These are phyloP conservation scores for Kwoniella sp. DNA, from an alignment of 768 basidiomycete species.

Conservation along the genomic window DNA sequence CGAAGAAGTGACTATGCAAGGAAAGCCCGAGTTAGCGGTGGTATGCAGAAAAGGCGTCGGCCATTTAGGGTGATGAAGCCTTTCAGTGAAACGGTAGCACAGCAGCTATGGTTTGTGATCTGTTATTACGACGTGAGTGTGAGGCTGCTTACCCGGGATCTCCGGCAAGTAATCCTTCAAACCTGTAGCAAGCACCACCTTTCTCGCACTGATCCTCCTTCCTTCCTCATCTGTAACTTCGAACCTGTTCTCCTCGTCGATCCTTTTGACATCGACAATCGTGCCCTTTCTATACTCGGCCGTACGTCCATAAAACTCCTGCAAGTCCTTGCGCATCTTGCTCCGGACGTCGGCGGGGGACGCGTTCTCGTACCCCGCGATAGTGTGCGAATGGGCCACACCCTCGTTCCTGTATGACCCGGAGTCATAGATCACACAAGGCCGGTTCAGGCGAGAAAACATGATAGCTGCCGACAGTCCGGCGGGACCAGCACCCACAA, in stretches of 20 bases:
- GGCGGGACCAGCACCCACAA: constrained; percentile 50
- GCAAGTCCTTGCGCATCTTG: constrained; percentile 18
- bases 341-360: constrained; percentile 20
- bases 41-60: too few relatives aligned
- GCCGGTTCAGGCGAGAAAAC: constrained; percentile 34
- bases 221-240: constrained; percentile 31
- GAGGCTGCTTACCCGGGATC: constrained; percentile 32
- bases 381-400: constrained; percentile 29
- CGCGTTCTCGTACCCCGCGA: constrained; percentile 24
- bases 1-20: neutral
- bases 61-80: too few relatives aligned
- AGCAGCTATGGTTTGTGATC: too few relatives aligned
- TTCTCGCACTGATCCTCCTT: constrained; percentile 17
- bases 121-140: neutral
- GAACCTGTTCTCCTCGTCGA: constrained; percentile 14
- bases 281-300: constrained; percentile 15
- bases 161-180: constrained; percentile 31
- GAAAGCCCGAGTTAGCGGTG: too few relatives aligned
- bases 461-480: constrained; percentile 44
- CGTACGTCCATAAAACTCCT: constrained; percentile 14
- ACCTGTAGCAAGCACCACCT: constrained; percentile 42
- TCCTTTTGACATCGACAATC: constrained; percentile 14
- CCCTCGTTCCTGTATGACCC: constrained; percentile 37
- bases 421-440: constrained; percentile 40
- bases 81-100: too few relatives aligned